Evolutionary conservation across 345 rosid species (phyloP).

Genomic region (Combretum micranthum): DNA sequence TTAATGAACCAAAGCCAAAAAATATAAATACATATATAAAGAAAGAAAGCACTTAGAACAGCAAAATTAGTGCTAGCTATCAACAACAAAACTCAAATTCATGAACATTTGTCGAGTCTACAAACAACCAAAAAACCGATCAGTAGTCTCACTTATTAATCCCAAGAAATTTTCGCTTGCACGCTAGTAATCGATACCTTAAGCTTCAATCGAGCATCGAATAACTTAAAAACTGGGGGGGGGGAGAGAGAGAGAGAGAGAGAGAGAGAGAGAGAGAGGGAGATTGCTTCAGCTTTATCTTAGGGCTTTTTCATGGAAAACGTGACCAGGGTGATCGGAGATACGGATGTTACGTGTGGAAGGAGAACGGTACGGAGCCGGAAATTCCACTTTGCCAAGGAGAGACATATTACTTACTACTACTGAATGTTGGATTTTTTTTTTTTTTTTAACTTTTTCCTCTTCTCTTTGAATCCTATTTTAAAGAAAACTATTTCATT

Average conservation of each 20-base stretch:
- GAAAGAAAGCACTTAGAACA: background rate
- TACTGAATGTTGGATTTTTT: background rate
- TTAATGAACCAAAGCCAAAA: constrained; percentile 1
- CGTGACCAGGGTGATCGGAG: constrained; percentile 65
- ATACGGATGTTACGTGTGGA: constrained; percentile 34
- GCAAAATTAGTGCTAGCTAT: too few species aligned
- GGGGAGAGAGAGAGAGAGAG: constrained; percentile 14
- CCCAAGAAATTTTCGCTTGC: background rate
- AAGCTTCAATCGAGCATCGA: constrained; percentile 1
- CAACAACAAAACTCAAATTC: background rate
- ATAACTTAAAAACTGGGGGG: constrained; percentile 3
- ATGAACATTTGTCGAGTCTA: constrained; percentile 10
- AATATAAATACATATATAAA: background rate
- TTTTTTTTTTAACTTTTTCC: background rate
- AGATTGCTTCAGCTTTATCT: constrained; percentile 12
- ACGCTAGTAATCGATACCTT: background rate
- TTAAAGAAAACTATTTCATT: background rate
- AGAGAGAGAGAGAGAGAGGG: constrained; percentile 15
- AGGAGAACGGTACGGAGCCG: constrained; percentile 15
- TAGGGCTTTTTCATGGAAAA: constrained; percentile 47
- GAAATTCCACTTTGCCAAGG: constrained; percentile 36
- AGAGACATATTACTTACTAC: background rate
- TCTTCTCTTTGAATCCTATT: background rate
- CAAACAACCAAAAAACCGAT: background rate
- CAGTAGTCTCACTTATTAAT: too few species aligned